Percentiles rank a stretch among this genome's conserved stretches.
These are phyloP conservation scores for Aurantiochytrium sp. DNA, from an alignment of 108 stramenopile species.

Conservation along the genomic window DNA sequence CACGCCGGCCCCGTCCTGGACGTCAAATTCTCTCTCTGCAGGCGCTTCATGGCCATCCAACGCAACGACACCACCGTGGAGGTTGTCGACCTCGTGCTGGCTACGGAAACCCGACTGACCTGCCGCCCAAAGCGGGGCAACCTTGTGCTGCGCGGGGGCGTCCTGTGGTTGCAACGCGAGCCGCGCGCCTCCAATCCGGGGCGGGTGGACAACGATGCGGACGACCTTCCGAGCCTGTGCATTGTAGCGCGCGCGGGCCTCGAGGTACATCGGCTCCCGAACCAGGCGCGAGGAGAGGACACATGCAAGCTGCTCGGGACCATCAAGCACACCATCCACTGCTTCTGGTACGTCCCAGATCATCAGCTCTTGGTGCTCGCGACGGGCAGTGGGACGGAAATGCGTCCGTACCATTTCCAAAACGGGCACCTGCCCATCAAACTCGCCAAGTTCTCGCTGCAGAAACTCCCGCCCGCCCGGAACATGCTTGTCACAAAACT, in stretches of 20 bases:
- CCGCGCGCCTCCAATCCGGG: not conserved
- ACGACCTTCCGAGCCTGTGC: not conserved
- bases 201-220: not conserved
- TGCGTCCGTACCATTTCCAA: slow-evolving; percentile 23
- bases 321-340: slow-evolving; percentile 17
- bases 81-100: not conserved
- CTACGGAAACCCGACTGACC: not conserved
- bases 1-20: not conserved
- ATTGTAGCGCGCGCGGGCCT: not conserved
- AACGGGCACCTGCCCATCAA: not conserved
- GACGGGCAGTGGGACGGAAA: not conserved
- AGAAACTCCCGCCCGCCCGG: not conserved
- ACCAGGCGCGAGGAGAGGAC: not conserved
- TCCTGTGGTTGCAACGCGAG: not conserved
- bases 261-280: not conserved
- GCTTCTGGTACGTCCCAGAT: slow-evolving; percentile 17
- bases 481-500: not conserved
- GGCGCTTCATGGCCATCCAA: not conserved
- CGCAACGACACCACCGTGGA: slow-evolving; percentile 16
- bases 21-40: slow-evolving; percentile 27
- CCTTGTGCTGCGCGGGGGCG: slow-evolving; percentile 4
- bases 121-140: slow-evolving; percentile 10
- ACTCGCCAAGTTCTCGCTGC: not conserved
- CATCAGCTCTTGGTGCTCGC: not conserved
- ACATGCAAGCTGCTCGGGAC: not conserved